These are phyloP conservation scores for Moesziomyces parantarcticus DNA, from an alignment of 1,284 basidiomycete species.

Conservation along the genomic window DNA sequence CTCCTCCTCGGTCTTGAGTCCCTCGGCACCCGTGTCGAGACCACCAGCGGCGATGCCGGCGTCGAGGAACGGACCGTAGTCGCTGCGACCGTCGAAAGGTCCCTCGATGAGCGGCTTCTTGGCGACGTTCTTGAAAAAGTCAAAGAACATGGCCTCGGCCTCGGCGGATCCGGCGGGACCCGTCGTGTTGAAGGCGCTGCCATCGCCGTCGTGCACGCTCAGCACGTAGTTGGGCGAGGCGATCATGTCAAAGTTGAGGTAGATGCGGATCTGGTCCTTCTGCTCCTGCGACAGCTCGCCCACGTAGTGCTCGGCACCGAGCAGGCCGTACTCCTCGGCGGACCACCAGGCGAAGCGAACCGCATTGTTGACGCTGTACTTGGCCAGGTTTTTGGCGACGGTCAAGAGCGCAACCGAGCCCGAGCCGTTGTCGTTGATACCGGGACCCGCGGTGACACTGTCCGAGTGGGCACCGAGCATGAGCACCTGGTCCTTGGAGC, in stretches of 20 bases:
- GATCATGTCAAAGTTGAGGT: constrained; percentile 50
- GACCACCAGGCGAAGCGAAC: constrained; percentile 46
- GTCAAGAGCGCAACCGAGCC: constrained; percentile 38
- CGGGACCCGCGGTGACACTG: constrained; percentile 32
- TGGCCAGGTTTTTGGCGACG: constrained; percentile 34
- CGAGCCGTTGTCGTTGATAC: constrained; percentile 48
- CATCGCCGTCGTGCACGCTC: constrained; percentile 37
- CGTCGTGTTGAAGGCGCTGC: constrained; percentile 25
- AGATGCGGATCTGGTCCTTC: constrained; percentile 35
- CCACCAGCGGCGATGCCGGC: constrained; percentile 38
- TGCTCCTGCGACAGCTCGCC: constrained; percentile 11
- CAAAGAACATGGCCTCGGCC: constrained; percentile 25
- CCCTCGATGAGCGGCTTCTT: constrained; percentile 31
- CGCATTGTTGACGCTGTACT: constrained; percentile 31
- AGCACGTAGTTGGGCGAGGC: constrained; percentile 43
- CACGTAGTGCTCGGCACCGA: constrained; percentile 41
- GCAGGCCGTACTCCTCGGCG: constrained; percentile 41
- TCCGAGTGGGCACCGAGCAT: constrained; percentile 41
- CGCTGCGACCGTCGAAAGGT: constrained; percentile 26
- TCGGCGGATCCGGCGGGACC: constrained; percentile 36
- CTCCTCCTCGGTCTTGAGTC: constrained; percentile 38
- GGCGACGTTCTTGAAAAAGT: constrained; percentile 35
- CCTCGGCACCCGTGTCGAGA: constrained; percentile 45
- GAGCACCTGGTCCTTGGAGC: constrained; percentile 31
- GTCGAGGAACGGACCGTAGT: constrained; percentile 45